Evolutionary conservation across 1,284 basidiomycete genomes (phyloP), one percentile per base, ranked within the genome.

Genomic region (Boletus mariae): DNA sequence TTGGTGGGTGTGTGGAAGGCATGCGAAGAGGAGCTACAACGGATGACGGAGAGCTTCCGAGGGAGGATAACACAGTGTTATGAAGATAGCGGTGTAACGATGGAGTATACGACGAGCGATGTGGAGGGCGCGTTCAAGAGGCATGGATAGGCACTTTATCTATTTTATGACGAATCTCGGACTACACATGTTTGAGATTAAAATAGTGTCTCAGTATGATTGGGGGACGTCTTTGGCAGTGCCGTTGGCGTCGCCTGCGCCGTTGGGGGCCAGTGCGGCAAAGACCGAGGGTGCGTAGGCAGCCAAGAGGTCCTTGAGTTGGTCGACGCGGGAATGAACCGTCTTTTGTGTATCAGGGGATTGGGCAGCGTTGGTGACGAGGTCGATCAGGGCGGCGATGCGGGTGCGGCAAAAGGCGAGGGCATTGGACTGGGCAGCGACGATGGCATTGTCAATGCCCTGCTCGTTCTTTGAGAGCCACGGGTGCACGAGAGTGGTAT

Each of bases 1-100:
- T 76, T 94, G 72, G 80, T 83, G 38, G 85, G 83, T 3, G 92
- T 95, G 2, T 96, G 94, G 94, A 89, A 82, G 61, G 85, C 90
- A 26, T 90, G 92, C 67, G 91, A 94, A 65, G 84, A 87, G 49
- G 91, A 94, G 64, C 66, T 96, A 53, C 69, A 85, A 55, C 79
- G 81, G 57, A 80, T 92, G 61, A 89, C 87, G 6, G 82, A 85
- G 57, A 70, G 82, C 29, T 93, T 90, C 70, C 70, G 69, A 45
- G 82, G 79, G 60, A 75, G 85, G 54, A 87, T 96, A 54, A 71
- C 75, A 10, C 85, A 87, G 67, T 91, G 91, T 65, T 96, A 94
- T 68, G 75, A 74, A 34, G 89, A 89, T 45, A 80, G 77, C 44
- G 85, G 86, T 2, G 72, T 89, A 17, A 70, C 77, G 4, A 70